Percentiles rank a stretch among this genome's conserved stretches.
These are phyloP conservation scores for Eucalyptus tenuipes DNA, from an alignment of 345 rosid genomes.

Conservation along the genomic window DNA sequence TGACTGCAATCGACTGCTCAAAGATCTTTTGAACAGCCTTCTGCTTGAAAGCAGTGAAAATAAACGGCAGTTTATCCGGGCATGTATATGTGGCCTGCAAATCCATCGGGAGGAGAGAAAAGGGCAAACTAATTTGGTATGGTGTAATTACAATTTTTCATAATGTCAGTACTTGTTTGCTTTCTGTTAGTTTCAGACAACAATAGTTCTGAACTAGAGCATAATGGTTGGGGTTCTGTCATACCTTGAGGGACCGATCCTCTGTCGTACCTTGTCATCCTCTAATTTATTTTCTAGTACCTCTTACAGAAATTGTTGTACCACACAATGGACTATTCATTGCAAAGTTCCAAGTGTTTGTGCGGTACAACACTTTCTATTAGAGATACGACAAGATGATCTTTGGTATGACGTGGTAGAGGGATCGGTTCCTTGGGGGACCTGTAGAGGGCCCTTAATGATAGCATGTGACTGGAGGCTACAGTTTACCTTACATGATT, in stretches of 20 bases:
- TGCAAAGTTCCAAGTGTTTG: neutral
- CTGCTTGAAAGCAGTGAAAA: conserved; percentile 96
- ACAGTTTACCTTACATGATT: neutral
- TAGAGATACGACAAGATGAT: neutral
- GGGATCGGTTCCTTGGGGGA: neutral
- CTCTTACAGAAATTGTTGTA: neutral
- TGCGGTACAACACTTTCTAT: neutral
- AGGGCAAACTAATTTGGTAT: conserved; percentile 77
- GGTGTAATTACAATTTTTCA: neutral
- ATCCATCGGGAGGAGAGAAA: conserved; percentile 80
- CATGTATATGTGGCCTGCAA: conserved; percentile 87
- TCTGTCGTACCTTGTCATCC: neutral
- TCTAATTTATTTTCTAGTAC: neutral
- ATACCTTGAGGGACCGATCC: neutral
- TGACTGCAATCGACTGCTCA: conserved; percentile 86
- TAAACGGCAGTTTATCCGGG: conserved; percentile 81
- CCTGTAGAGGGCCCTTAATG: neutral
- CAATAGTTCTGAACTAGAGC: neutral
- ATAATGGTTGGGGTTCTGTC: neutral
- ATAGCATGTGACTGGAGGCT: neutral
- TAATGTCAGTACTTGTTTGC: neutral
- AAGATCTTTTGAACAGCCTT: conserved; percentile 90
- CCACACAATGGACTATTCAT: neutral
- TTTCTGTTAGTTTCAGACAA: neutral
- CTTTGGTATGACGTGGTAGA: neutral